Evolutionary conservation across 2,329 filamentous ascomycete species (phyloP), one percentile per base, ranked within the genome.

Genomic region (Diaporthe citri): DNA sequence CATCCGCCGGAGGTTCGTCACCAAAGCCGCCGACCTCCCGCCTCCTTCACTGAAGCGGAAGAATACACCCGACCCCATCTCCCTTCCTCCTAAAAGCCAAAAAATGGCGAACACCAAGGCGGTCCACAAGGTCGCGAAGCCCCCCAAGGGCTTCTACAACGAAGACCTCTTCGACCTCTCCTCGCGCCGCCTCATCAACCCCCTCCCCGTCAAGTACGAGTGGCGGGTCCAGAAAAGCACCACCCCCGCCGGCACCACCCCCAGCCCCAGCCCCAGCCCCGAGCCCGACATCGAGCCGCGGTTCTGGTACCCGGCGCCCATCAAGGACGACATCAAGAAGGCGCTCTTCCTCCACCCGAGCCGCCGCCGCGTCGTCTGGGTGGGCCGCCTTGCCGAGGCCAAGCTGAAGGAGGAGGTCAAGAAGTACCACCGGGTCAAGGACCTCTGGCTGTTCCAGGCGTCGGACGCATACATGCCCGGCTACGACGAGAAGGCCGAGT

Each of bases 261-360:
- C 28, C 31, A 31, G 36, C 28, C n/a, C 28, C 31, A 28, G 31
- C 43, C 10, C 22, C 39, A 64, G 69, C 39, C 64, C 62, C 5
- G 36, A 43, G 25, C 46, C 46, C 28, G 51, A 57, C 13, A 34
- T 41, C 20, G 46, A 52, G 66, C 59, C 66, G 10, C 46, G 41
- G 34, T 51, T 74, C 46, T 72, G 73, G 67, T 72, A 46, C 57
- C 73, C 73, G 28, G 51, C 55, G 36, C 57, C 67, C 20, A 39
- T 72, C 46, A 39, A 59, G 55, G 74, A 75, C 71, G 51, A 74
- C 71, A 75, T 75, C 71, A 34, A 75, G 64, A 75, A 75, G 64
- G 36, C n/a, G 13, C 71, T 75, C 31, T 60, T 74, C 57, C 17
- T 75, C 20, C 36, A 74, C 51, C 43, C 57, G 5, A 43, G 62